Conservation (phyloP, 805 yeast genomes). For the Kluyveromyces nonfermentans region DNA sequence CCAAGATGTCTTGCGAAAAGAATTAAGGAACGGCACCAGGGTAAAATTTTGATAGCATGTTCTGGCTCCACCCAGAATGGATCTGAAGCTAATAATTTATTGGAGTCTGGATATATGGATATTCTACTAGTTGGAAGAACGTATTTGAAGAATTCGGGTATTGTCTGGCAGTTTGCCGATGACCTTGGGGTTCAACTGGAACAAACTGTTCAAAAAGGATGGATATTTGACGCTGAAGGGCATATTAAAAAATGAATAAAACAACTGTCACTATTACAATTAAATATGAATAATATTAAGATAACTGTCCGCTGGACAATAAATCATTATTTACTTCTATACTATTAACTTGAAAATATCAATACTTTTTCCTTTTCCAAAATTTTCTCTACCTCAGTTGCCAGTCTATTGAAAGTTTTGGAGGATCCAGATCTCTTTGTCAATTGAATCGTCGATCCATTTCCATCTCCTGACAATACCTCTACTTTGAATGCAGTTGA, state of each 20-base stretch:
- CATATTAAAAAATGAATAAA: background rate
- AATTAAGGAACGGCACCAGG: slow-evolving; percentile 1
- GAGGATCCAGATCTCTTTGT: slow-evolving; percentile 57
- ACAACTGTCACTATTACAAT: background rate
- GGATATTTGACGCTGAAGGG: slow-evolving; percentile 21
- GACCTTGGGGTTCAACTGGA: slow-evolving; percentile 35
- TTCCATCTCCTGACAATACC: slow-evolving; percentile 36
- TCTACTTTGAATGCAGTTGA: slow-evolving; percentile 54
- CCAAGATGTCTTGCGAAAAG: slow-evolving; percentile 1
- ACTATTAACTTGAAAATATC: slow-evolving; percentile 16
- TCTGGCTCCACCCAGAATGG: slow-evolving; percentile 38
- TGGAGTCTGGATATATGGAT: slow-evolving; percentile 40
- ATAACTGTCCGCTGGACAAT: background rate
- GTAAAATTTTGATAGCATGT: slow-evolving; percentile 32
- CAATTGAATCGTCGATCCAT: slow-evolving; percentile 46
- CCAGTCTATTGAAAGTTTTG: slow-evolving; percentile 50
- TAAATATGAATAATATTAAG: background rate
- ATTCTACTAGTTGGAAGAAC: slow-evolving; percentile 37
- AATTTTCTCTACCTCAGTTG: slow-evolving; percentile 55
- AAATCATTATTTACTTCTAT: background rate
- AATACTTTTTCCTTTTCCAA: slow-evolving; percentile 56
- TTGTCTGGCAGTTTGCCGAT: slow-evolving; percentile 42
- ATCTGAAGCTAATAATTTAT: slow-evolving; percentile 30
- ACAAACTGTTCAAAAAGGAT: slow-evolving; percentile 29
- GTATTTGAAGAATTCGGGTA: slow-evolving; percentile 42